Base-by-base conservation (phyloP, 2,329 filamentous ascomycete genomes). In the Bertia moriformis region DNA sequence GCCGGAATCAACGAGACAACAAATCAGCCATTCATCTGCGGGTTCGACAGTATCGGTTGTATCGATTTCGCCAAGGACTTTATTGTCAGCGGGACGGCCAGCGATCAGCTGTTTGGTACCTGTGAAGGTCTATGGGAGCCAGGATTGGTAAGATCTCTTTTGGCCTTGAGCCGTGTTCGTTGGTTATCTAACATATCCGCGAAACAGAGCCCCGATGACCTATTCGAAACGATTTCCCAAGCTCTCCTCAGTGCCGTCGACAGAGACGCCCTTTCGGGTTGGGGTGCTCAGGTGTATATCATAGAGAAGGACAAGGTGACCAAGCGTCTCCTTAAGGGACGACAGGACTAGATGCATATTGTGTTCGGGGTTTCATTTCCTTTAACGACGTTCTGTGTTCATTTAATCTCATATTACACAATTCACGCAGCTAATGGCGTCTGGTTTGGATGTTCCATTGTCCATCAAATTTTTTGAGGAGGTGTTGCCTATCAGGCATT, bases 271-370 rank as follows among this genome's bases (percentile, higher is more conserved):
- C 71, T 98, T 46, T 95, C 89, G 27, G 91, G 91, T 47, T 96
- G 91, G 91, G 91, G 91, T 58, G 91, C 91, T 29, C 87, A 98
- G 57, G 91, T 98, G 51, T 98, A 96, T 67, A 93, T 98, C 56
- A 93, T 98, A 61, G 91, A 96, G 71, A 98, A 98, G 75, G 88
- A 94, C 68, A 96, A 96, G 83, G 85, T 98, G 46, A 96, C 91
- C 55, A 95, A 96, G 81, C 75, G 91, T 60, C 77, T 98, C 78
- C 70, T 98, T 61, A 96, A 96, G 78, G 88, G 88, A 57, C 78
- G 88, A 69, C 89, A 96, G 68, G 89, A 96, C 61, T 88, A 85
- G 58, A 51, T 29, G 24, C n/a, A n/a, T 29, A 10, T n/a, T 29
- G 24, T 29, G n/a, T 29, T 29, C n/a, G 24, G 24, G 10, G 24